Base-by-base conservation (phyloP, 441 rosid species). In the Gossypium davidsonii region DNA sequence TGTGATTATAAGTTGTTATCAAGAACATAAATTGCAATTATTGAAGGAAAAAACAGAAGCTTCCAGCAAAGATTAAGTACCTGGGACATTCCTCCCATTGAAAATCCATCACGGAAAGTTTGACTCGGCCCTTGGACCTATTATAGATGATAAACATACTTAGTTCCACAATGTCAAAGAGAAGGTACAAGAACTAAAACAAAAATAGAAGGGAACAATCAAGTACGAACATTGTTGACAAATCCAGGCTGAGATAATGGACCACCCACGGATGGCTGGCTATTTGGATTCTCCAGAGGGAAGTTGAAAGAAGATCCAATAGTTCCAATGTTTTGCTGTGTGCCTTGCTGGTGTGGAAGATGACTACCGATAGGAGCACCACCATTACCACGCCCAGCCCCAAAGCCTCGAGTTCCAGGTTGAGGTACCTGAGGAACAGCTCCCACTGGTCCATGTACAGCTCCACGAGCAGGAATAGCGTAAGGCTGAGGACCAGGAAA, bases 1-100 rank as follows among this genome's bases (percentile, higher is more conserved):
- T 69, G 60, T 20, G 60, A 67, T 23, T 23, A 11, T 34, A 53
- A 55, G 64, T 37, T 37, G 20, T 34, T 8, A 67, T 14, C 72
- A 77, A 61, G 25, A 62, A 76, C 31, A 49, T 6, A 14, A 44
- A 57, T 10, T 39, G 25, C 48, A 31, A 53, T 21, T 39, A 21
- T 12, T 37, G 5, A 21, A 14, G 44, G 0, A 6, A 78, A 59
- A 61, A 15, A 14, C 1, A 20, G 52, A 73, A 14, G 18, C 18
- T 10, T n/a, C 42, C 31, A 0, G 59, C 9, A 14, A 23, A 52
- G 15, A 52, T 15, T 18, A 56, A 67, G 78, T 87, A 96, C 99
- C 92, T 93, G 98, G 67, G 98, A 90, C 92, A 96, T 87, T 84
- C 96, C 93, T 21, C 94, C 97, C 93, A 91, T 83, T 56, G 98